A percentile compares a stretch with the other conserved stretches of the same genome.
These are phyloP conservation scores for Wallacemonas rigidus DNA, from an alignment of 208 protist genomes.

Conservation along the genomic window DNA sequence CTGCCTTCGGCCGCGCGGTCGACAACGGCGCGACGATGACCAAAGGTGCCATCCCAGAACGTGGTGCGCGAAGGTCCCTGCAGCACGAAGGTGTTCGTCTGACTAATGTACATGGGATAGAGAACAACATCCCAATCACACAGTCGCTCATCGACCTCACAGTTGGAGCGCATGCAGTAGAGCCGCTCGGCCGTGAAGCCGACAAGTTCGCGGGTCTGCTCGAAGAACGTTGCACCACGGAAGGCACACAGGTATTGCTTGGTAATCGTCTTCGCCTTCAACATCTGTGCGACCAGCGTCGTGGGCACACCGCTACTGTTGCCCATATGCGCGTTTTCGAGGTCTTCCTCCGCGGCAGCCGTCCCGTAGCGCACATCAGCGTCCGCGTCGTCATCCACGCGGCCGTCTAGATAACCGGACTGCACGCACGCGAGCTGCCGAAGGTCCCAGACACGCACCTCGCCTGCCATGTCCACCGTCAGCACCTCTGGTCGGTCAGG, in stretches of 20 bases:
- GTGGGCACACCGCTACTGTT: conserved; percentile 6
- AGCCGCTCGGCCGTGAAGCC: conserved; percentile 56
- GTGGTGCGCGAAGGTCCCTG: conserved; percentile 61
- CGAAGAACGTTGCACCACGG: conserved; percentile 46
- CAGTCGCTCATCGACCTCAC: conserved; percentile 28
- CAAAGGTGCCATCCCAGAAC: conserved; percentile 59
- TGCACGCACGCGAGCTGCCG: conserved; percentile 72
- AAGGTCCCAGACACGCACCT: conserved; percentile 88
- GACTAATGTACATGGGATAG: conserved; percentile 41
- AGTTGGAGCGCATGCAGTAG: conserved; percentile 55
- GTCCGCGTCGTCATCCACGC: conserved; percentile 22
- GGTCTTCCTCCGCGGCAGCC: conserved; percentile 15
- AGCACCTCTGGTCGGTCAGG: conserved; percentile 64
- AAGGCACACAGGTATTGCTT: conserved; percentile 24
- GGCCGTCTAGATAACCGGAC: conserved; percentile 48
- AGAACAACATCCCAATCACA: conserved; percentile 54
- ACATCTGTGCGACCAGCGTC: conserved; percentile 6
- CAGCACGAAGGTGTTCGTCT: conserved; percentile 50
- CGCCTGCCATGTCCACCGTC: conserved; percentile 63
- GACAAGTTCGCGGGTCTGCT: conserved; percentile 59
- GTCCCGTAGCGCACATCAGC: conserved; percentile 26
- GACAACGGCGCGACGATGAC: conserved; percentile 42
- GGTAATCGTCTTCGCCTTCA: conserved; percentile 4
- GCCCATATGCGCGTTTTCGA: neutral
- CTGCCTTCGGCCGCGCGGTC: conserved; percentile 31